These are phyloP conservation scores for Irpex sp. DNA, from an alignment of 1,284 basidiomycete species.

Conservation along the genomic window DNA sequence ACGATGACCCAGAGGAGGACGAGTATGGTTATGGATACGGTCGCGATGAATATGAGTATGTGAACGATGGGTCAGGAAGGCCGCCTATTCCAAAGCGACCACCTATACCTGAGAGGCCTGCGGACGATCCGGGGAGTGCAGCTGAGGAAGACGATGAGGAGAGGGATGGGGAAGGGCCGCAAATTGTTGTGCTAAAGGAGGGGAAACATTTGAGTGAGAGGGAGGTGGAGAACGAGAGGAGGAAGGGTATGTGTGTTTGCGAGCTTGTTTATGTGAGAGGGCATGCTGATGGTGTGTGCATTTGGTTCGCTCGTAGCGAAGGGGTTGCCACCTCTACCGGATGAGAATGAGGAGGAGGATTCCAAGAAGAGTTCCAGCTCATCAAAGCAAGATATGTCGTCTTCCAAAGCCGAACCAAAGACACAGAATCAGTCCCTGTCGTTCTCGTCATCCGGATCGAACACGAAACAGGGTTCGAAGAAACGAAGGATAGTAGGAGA, in stretches of 20 bases:
- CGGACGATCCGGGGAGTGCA: slow-evolving; percentile 68
- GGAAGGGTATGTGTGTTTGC: slow-evolving; percentile 54
- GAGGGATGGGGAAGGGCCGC: slow-evolving; percentile 58
- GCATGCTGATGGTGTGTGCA: neutral
- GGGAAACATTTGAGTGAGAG: slow-evolving; percentile 77
- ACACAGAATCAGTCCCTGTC: slow-evolving; percentile 29
- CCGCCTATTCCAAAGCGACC: slow-evolving; percentile 74
- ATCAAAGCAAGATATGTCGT: slow-evolving; percentile 3
- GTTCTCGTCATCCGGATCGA: slow-evolving; percentile 37
- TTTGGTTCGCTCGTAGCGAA: neutral
- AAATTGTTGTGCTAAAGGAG: slow-evolving; percentile 80
- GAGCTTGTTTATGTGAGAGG: no score
- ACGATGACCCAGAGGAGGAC: slow-evolving; percentile 23
- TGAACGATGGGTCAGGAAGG: slow-evolving; percentile 52
- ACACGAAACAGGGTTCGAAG: slow-evolving; percentile 24
- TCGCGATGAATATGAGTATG: slow-evolving; percentile 33
- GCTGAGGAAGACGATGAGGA: slow-evolving; percentile 76
- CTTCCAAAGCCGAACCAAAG: slow-evolving; percentile 3
- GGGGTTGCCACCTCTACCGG: slow-evolving; percentile 32
- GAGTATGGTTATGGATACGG: slow-evolving; percentile 1
- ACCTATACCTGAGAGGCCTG: slow-evolving; percentile 66
- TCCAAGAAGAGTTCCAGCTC: slow-evolving; percentile 3
- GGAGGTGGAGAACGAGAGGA: slow-evolving; percentile 74
- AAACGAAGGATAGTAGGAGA: slow-evolving; percentile 42
- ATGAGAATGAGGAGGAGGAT: slow-evolving; percentile 21